Base-by-base conservation (phyloP, 1,284 basidiomycete genomes). In the Moniliophthora roreri region DNA sequence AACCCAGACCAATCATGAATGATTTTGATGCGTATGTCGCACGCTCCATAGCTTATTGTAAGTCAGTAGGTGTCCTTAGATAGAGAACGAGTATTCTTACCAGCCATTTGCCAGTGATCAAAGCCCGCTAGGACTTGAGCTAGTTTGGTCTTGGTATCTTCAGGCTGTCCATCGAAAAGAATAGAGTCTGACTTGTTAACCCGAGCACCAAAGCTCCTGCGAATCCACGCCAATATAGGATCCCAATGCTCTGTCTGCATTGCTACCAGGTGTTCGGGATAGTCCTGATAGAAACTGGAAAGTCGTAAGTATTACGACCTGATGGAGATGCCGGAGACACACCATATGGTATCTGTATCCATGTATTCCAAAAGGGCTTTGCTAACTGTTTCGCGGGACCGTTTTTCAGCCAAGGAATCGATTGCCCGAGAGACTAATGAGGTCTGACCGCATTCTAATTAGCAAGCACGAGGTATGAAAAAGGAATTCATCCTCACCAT, bases 301-400 rank as follows among this genome's bases (percentile, higher is more conserved):
- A 21, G 18, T 35, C 15, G 28, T 51, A 36, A 39, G 48, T 37
- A 54, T 2, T 58, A 50, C 35, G n/a, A 24, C 26, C 21, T 15
- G 26, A 46, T 21, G 41, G 46, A 20, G 28, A 48, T 40, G 23
- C 44, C 21, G 28, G 23, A 39, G 58, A 63, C 79, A 53, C 60
- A 95, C 95, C 93, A 95, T 55, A 99, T 85, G 0, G 97, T 95
- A 67, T 99, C 97, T 2, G 96, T 98, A 60, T 98, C 90, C 34
- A 99, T 73, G 70, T 98, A 99, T 58, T 86, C 82, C 48, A 98
- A 68, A 42, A 99, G 69, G 18, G 85, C 79, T n/a, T 80, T 78
- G 28, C 83, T 79, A 24, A 96, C 89, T 50, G 88, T 79, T n/a
- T 69, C 66, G 6, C 87, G 76, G 13, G 81, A 83, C 24, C 68